Base-by-base conservation (phyloP, 1,139 yeast species). In the Meyerozyma athensensis region DNA sequence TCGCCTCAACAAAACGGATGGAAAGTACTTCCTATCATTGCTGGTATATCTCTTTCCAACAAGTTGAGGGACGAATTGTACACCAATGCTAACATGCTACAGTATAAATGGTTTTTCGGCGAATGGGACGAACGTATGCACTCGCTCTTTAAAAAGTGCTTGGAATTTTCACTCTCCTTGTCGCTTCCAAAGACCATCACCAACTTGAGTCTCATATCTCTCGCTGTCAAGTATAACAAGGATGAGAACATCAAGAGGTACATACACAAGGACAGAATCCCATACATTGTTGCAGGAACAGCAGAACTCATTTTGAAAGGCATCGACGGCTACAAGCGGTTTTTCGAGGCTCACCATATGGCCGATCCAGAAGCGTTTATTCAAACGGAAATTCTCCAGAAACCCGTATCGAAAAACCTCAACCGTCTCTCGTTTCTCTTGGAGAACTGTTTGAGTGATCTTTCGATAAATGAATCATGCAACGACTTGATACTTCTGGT, bases 21-120 rank as follows among this genome's bases (percentile, higher is more conserved):
- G 86, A 77, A 76, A 49, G 72, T 71, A 2, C 44, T 76, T 12
- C 81, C 86, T 0, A 58, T 80, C 1, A 53, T 80, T 9, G 58
- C 80, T 0, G 90, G 89, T 0, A 52, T 81, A 17, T 42, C 67
- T 14, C 51, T 75, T 12, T 65, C 81, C 0, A 61, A 58, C 38
- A 58, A 59, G 1, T 45, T 66, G 33, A 53, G 74, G 42, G 65
- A 68, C 40, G 58, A 61, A 16, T 53, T 65, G 47, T 66, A 62
- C 45, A 49, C 64, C 9, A 44, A 51, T 2, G 40, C 19, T 3
- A 59, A 61, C 38, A 38, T 48, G 22, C 10, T 65, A 8, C 62
- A 59, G 30, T 64, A 58, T 40, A 50, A 52, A 28, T 59, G 64
- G 63, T 65, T 59, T 41, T 68, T 67, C 44, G 35, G 41, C 4